Evolutionary conservation across 805 yeast genomes (phyloP).

Genomic region (Pichia membranifaciens): DNA sequence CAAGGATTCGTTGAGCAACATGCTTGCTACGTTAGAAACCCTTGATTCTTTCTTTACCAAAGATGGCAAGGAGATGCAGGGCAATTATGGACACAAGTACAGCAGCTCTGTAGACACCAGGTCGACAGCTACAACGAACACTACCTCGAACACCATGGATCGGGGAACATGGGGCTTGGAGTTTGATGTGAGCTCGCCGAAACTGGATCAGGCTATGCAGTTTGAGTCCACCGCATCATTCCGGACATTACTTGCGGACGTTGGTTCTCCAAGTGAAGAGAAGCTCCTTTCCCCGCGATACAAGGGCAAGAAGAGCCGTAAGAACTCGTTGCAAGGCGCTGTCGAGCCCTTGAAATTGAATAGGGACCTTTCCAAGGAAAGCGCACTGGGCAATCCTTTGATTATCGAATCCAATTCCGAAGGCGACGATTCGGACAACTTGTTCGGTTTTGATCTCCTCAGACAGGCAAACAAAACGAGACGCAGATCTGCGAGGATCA

Average conservation of each 20-base stretch:
- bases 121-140: slow-evolving; percentile 37
- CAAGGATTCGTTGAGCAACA: slow-evolving; percentile 72
- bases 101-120: slow-evolving; percentile 59
- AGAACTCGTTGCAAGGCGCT: slow-evolving; percentile 11
- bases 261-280: slow-evolving; percentile 14
- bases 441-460: slow-evolving; percentile 41
- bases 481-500: slow-evolving; percentile 26
- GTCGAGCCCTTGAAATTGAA: slow-evolving; percentile 19
- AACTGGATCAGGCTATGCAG: slow-evolving; percentile 22
- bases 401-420: slow-evolving; percentile 16
- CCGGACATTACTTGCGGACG: slow-evolving; percentile 36
- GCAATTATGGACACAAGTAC: slow-evolving; percentile 36
- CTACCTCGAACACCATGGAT: slow-evolving; percentile 19
- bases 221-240: slow-evolving; percentile 63
- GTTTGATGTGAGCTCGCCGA: slow-evolving; percentile 23
- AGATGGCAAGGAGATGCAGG: slow-evolving; percentile 32
- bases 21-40: slow-evolving; percentile 90
- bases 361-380: slow-evolving; percentile 14
- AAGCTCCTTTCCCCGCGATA: slow-evolving; percentile 13
- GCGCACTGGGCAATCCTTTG: slow-evolving; percentile 4
- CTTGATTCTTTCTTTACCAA: slow-evolving; percentile 84
- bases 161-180: slow-evolving; percentile 19
- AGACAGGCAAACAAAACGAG: slow-evolving; percentile 33
- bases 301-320: slow-evolving; percentile 9
- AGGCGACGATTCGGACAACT: slow-evolving; percentile 34